A percentile compares a stretch with the other conserved stretches of the same genome.
Evolutionary conservation across 2,329 filamentous ascomycete genomes (phyloP).

Genomic region (Ceratocystis ficicola): DNA sequence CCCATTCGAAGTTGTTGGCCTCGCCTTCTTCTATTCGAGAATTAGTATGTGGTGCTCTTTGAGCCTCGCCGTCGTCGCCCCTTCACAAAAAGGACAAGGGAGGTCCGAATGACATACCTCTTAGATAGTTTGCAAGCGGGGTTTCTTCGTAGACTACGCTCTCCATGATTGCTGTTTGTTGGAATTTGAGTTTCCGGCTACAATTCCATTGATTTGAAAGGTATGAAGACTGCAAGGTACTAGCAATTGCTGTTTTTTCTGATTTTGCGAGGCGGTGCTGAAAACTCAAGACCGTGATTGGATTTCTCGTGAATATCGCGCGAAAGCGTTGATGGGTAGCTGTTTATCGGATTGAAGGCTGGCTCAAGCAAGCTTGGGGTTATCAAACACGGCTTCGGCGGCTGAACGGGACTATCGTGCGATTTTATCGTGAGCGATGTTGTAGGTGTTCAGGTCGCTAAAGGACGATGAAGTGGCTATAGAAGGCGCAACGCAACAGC

Average conservation of each 20-base stretch:
- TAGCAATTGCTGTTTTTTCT: constrained; percentile 6
- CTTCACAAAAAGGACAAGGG: neutral
- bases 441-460: neutral
- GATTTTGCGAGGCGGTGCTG: neutral
- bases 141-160: constrained; percentile 75
- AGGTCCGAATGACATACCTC: constrained; percentile 46
- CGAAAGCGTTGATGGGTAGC: neutral
- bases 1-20: constrained; percentile 38
- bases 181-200: constrained; percentile 10
- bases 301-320: neutral
- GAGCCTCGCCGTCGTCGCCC: constrained; percentile 17
- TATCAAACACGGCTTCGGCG: neutral
- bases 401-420: neutral
- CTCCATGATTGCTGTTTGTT: constrained; percentile 51
- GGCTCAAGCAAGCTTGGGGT: neutral
- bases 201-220: constrained; percentile 9
- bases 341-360: neutral
- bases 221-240: constrained; percentile 3
- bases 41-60: constrained; percentile 16
- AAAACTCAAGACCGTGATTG: neutral
- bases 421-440: constrained; percentile 6
- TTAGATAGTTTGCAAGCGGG: constrained; percentile 77
- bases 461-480: neutral
- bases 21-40: constrained; percentile 38
- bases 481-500: neutral